Conservation (phyloP, 2,329 filamentous ascomycete genomes). For the Herpotrichia juniperi region DNA sequence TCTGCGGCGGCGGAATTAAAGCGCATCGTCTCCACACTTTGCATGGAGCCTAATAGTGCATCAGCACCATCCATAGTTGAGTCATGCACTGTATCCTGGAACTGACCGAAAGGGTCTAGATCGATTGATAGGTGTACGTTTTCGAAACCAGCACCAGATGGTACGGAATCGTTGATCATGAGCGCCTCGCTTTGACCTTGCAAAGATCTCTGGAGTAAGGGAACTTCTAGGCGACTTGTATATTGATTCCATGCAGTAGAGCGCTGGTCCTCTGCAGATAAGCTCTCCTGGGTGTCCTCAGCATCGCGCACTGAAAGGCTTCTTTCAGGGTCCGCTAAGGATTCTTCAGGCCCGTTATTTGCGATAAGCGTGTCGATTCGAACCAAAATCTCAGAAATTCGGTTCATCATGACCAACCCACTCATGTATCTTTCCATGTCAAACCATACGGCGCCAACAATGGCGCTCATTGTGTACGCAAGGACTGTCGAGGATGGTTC, state of each 20-base stretch:
- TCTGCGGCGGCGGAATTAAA: not conserved
- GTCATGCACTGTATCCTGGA: not conserved
- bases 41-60: not conserved
- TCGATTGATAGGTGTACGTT: not conserved
- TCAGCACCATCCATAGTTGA: not conserved
- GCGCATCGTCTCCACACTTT: not conserved
- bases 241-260: not conserved
- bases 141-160: not conserved
- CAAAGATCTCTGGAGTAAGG: not conserved
- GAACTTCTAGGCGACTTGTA: not conserved
- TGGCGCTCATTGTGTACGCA: conserved; percentile 7
- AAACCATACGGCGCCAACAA: conserved; percentile 14
- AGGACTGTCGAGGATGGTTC: conserved; percentile 9
- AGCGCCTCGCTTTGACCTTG: not conserved
- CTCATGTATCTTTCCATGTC: conserved; percentile 10
- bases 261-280: not conserved
- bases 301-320: not conserved
- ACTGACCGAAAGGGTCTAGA: not conserved
- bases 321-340: not conserved
- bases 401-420: not conserved
- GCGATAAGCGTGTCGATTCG: not conserved
- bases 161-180: not conserved
- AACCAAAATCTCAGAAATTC: conserved; percentile 5
- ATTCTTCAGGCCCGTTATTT: not conserved
- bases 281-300: not conserved